phyloP scores from a whole-genome alignment of 2,329 filamentous ascomycete genomes.

The Endoconidiophora polonica region DNA sequence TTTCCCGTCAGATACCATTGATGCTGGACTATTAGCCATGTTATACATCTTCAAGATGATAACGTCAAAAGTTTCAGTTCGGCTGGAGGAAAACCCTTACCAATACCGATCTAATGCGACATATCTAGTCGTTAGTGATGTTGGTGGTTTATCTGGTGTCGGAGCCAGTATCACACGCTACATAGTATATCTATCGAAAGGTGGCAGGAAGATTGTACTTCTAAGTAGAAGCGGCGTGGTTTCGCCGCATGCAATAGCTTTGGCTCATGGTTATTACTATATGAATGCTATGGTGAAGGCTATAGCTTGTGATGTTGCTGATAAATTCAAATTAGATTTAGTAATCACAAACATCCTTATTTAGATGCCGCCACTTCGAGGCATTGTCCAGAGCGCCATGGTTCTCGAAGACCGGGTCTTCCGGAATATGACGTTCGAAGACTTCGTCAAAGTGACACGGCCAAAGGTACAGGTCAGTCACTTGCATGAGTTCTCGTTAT shows the following conservation, averaged over 20 bases:
- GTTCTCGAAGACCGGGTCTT: slow-evolving; percentile 22
- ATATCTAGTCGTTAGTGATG: slow-evolving; percentile 14
- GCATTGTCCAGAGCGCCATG: slow-evolving; percentile 19
- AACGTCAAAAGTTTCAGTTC: no score
- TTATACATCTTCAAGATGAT: no score
- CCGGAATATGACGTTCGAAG: slow-evolving; percentile 17
- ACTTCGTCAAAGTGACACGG: slow-evolving; percentile 16
- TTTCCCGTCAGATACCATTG: no score
- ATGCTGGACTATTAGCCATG: no score
- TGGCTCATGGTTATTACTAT: slow-evolving; percentile 13
- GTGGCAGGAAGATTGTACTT: slow-evolving; percentile 19
- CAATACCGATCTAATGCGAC: neutral
- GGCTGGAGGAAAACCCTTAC: no score
- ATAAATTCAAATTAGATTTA: slow-evolving; percentile 1
- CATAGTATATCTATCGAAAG: slow-evolving; percentile 13
- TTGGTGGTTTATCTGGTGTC: slow-evolving; percentile 17
- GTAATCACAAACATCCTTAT: slow-evolving; percentile 10
- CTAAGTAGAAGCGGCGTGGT: slow-evolving; percentile 18
- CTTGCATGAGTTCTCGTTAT: slow-evolving; percentile 16
- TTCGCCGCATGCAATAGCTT: slow-evolving; percentile 11
- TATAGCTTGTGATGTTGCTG: slow-evolving; percentile 14
- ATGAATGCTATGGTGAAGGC: slow-evolving; percentile 12
- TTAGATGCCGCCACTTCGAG: slow-evolving; percentile 15
- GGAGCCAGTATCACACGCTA: slow-evolving; percentile 15
- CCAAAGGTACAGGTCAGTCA: slow-evolving; percentile 23